Percentiles rank a stretch among this genome's conserved stretches.
Evolutionary conservation across 192 early-diverging fungal species (phyloP).

Genomic region (Gaertneriomyces sp.): DNA sequence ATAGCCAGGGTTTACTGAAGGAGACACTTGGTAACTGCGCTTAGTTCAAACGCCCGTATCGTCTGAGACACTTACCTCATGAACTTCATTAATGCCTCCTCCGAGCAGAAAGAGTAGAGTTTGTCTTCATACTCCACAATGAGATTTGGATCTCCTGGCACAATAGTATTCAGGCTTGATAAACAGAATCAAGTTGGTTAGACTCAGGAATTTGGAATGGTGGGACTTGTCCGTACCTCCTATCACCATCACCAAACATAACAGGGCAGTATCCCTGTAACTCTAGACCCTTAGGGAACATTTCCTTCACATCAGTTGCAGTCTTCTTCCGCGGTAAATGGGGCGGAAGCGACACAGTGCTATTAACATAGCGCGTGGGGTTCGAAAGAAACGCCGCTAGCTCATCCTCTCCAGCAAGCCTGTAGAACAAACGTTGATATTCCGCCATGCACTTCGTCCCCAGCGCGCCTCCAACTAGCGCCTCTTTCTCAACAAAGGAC

Average conservation of each 20-base stretch:
- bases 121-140: slow-evolving; percentile 51
- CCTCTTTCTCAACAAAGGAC: slow-evolving; percentile 33
- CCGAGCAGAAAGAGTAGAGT: slow-evolving; percentile 38
- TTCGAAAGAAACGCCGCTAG: slow-evolving; percentile 39
- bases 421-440: slow-evolving; percentile 48
- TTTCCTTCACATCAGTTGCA: slow-evolving; percentile 24
- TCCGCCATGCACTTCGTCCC: slow-evolving; percentile 44
- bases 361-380: slow-evolving; percentile 38
- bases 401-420: slow-evolving; percentile 27
- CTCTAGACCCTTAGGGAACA: slow-evolving; percentile 52
- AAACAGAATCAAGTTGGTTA: background rate
- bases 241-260: slow-evolving; percentile 38
- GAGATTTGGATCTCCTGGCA: slow-evolving; percentile 34
- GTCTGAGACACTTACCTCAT: slow-evolving; percentile 35
- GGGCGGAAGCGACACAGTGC: slow-evolving; percentile 35
- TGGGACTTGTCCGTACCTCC: slow-evolving; percentile 30
- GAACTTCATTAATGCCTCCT: slow-evolving; percentile 36
- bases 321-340: slow-evolving; percentile 33
- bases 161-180: slow-evolving; percentile 43
- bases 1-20: slow-evolving; percentile 48
- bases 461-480: slow-evolving; percentile 30
- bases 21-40: background rate
- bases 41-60: too few relatives aligned
- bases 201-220: background rate
- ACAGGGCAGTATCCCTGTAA: slow-evolving; percentile 62